Evolutionary conservation across 2,329 filamentous ascomycete genomes (phyloP).

Genomic region (Neonectria faginata): DNA sequence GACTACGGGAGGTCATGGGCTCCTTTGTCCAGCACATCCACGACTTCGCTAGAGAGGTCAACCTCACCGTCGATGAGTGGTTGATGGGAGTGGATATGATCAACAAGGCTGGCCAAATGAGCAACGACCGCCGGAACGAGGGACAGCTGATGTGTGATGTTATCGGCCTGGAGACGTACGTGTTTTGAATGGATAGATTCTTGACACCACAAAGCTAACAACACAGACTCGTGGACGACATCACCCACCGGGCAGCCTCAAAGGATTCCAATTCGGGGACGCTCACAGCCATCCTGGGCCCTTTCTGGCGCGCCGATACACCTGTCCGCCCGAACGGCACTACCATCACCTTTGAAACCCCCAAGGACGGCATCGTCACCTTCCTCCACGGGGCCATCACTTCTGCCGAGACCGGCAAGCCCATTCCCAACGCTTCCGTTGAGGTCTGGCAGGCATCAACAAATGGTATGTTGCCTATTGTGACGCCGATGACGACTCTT

Average conservation of each 20-base stretch:
- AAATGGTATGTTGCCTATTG: conserved; percentile 61
- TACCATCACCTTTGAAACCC: conserved; percentile 69
- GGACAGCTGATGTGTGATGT: conserved; percentile 79
- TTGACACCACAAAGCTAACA: background rate
- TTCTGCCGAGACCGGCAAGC: conserved; percentile 70
- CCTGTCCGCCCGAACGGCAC: conserved; percentile 77
- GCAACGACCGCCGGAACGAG: conserved; percentile 77
- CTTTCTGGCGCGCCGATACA: conserved; percentile 83
- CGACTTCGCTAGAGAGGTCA: conserved; percentile 83
- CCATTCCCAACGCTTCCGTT: conserved; percentile 73
- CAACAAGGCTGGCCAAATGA: conserved; percentile 75
- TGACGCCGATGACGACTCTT: background rate
- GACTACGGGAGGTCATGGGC: conserved; percentile 75
- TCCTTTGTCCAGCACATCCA: conserved; percentile 80
- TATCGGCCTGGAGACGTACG: conserved; percentile 75
- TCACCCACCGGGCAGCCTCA: conserved; percentile 72
- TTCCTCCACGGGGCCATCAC: conserved; percentile 73
- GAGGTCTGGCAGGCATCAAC: conserved; percentile 86
- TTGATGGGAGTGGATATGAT: conserved; percentile 72
- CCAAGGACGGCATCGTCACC: conserved; percentile 62
- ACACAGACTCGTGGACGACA: conserved; percentile 77
- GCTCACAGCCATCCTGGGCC: conserved; percentile 83
- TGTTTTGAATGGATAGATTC: too few species aligned
- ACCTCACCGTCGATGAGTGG: conserved; percentile 86
- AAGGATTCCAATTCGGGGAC: conserved; percentile 64